Percentiles rank a stretch among this genome's conserved stretches.
Conservation (phyloP, 2,329 filamentous ascomycete species). For the Cordyceps sp. region DNA sequence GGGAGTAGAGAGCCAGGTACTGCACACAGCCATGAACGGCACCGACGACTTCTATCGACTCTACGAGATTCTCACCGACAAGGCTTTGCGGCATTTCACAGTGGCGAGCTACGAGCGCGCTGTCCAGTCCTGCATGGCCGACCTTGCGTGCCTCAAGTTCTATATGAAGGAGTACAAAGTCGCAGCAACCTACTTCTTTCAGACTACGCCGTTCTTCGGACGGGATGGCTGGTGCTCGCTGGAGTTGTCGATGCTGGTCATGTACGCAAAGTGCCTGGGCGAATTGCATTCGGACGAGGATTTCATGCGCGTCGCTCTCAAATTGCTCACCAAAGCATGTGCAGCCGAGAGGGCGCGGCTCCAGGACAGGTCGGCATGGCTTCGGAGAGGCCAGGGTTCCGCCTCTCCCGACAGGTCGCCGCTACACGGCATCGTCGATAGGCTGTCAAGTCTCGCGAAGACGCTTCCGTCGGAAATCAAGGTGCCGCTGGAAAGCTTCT, state of each 20-base stretch:
- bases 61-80: conserved; percentile 67
- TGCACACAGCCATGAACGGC: conserved; percentile 44
- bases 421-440: conserved; percentile 29
- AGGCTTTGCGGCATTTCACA: conserved; percentile 67
- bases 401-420: conserved; percentile 14
- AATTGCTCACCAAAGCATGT: conserved; percentile 53
- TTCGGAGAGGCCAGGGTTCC: conserved; percentile 4
- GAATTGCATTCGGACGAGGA: conserved; percentile 62
- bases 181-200: conserved; percentile 63
- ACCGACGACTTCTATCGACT: conserved; percentile 47
- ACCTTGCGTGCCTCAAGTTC: conserved; percentile 74
- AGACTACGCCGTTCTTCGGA: conserved; percentile 64
- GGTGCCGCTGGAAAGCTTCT: conserved; percentile 57
- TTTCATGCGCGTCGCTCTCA: conserved; percentile 60
- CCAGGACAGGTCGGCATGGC: conserved; percentile 14
- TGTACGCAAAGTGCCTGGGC: conserved; percentile 72
- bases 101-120: conserved; percentile 66
- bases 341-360: conserved; percentile 33
- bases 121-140: conserved; percentile 61
- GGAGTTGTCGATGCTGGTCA: conserved; percentile 68
- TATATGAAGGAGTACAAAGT: conserved; percentile 55
- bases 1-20: conserved; percentile 26
- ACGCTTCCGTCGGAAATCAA: conserved; percentile 39
- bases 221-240: conserved; percentile 63
- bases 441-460: conserved; percentile 27